Conservation (phyloP, 129 eudicot genomes). For the Flaveria linearis region DNA sequence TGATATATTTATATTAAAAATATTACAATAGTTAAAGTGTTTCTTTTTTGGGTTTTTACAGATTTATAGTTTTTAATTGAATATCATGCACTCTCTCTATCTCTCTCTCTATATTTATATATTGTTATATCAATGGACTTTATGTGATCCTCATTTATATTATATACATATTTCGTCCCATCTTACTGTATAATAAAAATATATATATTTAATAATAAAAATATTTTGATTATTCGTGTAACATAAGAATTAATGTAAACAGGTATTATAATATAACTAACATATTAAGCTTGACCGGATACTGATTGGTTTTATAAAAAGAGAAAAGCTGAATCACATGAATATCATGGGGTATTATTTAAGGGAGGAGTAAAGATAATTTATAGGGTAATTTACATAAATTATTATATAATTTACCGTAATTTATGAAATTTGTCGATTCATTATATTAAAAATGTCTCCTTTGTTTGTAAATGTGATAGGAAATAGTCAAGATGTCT, state of each 20-base stretch:
- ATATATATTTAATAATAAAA: not conserved
- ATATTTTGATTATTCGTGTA: not conserved
- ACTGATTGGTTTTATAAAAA: not conserved
- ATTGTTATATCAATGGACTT: too few species aligned
- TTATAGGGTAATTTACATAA: not conserved
- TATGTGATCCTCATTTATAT: not conserved
- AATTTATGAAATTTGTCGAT: not conserved
- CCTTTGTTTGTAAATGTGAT: not conserved
- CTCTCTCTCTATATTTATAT: too few species aligned
- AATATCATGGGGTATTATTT: not conserved
- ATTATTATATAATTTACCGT: not conserved
- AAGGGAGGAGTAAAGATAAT: not conserved
- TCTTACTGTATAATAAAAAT: not conserved
- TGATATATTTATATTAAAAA: too few species aligned
- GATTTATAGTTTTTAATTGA: too few species aligned
- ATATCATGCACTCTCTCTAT: too few species aligned
- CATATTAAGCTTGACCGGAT: not conserved
- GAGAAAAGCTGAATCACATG: not conserved
- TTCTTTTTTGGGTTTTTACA: too few species aligned
- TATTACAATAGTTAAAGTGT: too few species aligned
- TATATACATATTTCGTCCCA: not conserved
- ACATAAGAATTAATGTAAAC: constrained; percentile 9
- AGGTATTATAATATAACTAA: not conserved
- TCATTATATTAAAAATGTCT: not conserved
- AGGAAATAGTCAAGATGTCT: not conserved